These are phyloP conservation scores for Lachancea lanzarotensis DNA, from an alignment of 805 yeast species.

Conservation along the genomic window DNA sequence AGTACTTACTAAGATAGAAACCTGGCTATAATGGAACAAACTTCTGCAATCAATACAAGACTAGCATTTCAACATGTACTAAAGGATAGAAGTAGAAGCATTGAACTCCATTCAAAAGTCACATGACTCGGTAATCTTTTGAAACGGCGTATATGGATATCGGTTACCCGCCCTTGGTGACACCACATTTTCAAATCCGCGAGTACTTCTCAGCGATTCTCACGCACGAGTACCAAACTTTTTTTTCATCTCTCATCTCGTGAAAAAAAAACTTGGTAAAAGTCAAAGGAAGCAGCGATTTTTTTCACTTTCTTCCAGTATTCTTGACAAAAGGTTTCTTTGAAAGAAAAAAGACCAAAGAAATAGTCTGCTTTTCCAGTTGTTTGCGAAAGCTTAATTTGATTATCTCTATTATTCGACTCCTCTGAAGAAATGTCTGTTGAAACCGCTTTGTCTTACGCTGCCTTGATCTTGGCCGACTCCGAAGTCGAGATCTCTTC, in stretches of 20 bases:
- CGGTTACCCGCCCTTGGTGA: no score
- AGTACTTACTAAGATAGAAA: no score
- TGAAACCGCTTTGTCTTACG: conserved; percentile 93
- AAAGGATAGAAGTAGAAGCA: no score
- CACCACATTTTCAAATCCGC: no score
- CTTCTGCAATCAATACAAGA: no score
- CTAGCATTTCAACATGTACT: no score
- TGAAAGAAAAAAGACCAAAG: conserved; percentile 18
- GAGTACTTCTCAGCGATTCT: neutral
- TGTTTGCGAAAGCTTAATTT: conserved; percentile 25
- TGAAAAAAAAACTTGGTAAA: conserved; percentile 5
- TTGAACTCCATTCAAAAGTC: no score
- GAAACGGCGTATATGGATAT: no score
- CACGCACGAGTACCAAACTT: conserved; percentile 5
- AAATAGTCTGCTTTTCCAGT: conserved; percentile 32
- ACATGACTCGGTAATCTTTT: no score
- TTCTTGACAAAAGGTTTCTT: neutral
- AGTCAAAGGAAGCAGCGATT: conserved; percentile 3
- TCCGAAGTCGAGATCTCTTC: conserved; percentile 90
- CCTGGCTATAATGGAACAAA: no score
- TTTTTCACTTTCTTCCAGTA: neutral
- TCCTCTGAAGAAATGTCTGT: conserved; percentile 50
- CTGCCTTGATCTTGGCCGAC: conserved; percentile 97
- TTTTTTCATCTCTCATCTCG: neutral
- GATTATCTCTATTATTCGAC: conserved; percentile 33